Conservation (phyloP, 805 yeast genomes). For the Wickerhamomyces bisporus region DNA sequence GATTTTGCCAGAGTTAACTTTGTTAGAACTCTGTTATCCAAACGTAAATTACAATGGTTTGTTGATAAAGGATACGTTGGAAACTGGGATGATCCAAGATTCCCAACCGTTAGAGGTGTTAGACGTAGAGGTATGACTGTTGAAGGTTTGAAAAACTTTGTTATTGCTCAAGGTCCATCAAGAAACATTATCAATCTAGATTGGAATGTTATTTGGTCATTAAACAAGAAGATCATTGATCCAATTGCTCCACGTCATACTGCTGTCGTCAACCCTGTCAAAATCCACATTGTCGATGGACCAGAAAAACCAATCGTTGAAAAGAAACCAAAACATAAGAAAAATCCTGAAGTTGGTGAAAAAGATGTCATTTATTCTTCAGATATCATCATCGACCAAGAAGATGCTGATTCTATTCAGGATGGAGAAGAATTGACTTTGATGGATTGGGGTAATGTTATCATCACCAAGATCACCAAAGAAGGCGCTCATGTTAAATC, state of each 20-base stretch:
- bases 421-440: slow-evolving; percentile 93
- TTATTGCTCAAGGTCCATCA: slow-evolving; percentile 96
- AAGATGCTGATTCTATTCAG: slow-evolving; percentile 67
- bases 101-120: slow-evolving; percentile 99
- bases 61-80: slow-evolving; percentile 84
- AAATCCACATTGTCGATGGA: slow-evolving; percentile 60
- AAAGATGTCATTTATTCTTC: slow-evolving; percentile 70
- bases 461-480: slow-evolving; percentile 64
- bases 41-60: slow-evolving; percentile 98
- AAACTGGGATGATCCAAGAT: slow-evolving; percentile 99
- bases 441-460: slow-evolving; percentile 98
- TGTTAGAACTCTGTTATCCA: slow-evolving; percentile 89
- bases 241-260: slow-evolving; percentile 96
- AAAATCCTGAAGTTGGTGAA: slow-evolving; percentile 84
- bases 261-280: slow-evolving; percentile 73
- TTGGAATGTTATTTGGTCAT: slow-evolving; percentile 97
- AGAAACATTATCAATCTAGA: slow-evolving; percentile 94
- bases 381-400: slow-evolving; percentile 75
- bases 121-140: slow-evolving; percentile 99
- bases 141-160: slow-evolving; percentile 92
- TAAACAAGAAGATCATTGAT: slow-evolving; percentile 94
- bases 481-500: slow-evolving; percentile 54
- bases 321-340: slow-evolving; percentile 88
- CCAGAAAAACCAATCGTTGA: slow-evolving; percentile 61
- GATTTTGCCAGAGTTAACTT: slow-evolving; percentile 97